Evolutionary conservation across 106 monocot genomes (phyloP).

Genomic region (Vanilla planifolia): DNA sequence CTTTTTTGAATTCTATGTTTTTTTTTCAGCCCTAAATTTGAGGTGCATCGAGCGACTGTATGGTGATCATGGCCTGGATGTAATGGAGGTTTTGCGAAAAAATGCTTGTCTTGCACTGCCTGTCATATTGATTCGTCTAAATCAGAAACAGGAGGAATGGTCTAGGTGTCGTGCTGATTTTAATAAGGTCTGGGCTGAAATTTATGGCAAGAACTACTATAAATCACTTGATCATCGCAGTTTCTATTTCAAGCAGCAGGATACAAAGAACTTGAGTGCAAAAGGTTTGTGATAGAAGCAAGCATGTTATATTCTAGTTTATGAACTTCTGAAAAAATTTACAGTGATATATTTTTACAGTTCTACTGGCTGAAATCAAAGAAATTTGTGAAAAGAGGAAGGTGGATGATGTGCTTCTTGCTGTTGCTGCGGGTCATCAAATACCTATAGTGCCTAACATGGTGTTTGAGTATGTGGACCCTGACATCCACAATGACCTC

Average conservation of each 20-base stretch:
- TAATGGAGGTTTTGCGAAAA: constrained; percentile 69
- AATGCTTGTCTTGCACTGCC: constrained; percentile 71
- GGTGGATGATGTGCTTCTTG: constrained; percentile 69
- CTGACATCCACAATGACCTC: constrained; percentile 61
- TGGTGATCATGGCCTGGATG: constrained; percentile 88
- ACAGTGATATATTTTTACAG: constrained; percentile 19
- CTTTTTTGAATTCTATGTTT: constrained; percentile 3
- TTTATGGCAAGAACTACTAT: constrained; percentile 84
- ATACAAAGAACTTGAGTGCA: constrained; percentile 69
- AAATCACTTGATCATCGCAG: constrained; percentile 90
- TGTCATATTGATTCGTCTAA: constrained; percentile 74
- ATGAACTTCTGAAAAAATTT: not conserved
- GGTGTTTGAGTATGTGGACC: constrained; percentile 60
- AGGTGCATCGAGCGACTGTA: constrained; percentile 90
- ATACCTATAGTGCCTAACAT: constrained; percentile 58
- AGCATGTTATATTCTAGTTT: not conserved
- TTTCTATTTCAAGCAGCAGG: constrained; percentile 94
- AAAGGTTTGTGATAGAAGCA: constrained; percentile 47
- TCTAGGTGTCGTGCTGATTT: constrained; percentile 70
- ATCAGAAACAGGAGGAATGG: constrained; percentile 95
- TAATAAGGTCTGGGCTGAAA: constrained; percentile 91
- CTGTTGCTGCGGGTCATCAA: constrained; percentile 67
- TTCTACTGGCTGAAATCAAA: constrained; percentile 76
- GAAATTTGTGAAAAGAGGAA: constrained; percentile 74
- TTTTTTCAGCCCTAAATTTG: constrained; percentile 56